Conservation (phyloP, 2,329 filamentous ascomycete genomes). For the Xylariales sp. region DNA sequence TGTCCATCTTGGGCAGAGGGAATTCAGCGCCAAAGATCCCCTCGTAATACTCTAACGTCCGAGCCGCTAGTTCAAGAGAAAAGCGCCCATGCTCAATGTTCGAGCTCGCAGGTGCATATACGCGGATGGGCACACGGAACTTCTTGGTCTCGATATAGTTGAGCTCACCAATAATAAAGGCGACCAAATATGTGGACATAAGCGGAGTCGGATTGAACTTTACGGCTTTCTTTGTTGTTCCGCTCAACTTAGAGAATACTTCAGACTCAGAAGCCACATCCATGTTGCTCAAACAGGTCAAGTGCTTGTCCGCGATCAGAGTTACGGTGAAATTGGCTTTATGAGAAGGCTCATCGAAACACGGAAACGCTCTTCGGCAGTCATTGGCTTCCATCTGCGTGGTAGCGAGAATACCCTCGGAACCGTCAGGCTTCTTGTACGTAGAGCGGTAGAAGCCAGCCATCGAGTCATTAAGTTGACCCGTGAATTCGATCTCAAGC, state of each 20-base stretch:
- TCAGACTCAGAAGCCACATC: conserved; percentile 85
- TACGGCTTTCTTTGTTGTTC: conserved; percentile 81
- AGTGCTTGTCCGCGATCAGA: conserved; percentile 86
- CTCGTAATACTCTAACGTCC: conserved; percentile 93
- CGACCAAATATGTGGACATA: conserved; percentile 96
- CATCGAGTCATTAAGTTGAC: conserved; percentile 90
- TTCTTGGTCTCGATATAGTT: conserved; percentile 92
- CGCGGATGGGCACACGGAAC: conserved; percentile 91
- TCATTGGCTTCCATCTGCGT: conserved; percentile 98
- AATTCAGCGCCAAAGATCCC: conserved; percentile 91
- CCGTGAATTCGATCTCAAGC: conserved; percentile 80
- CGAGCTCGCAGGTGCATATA: conserved; percentile 92
- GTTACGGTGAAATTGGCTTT: conserved; percentile 95
- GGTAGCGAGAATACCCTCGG: conserved; percentile 84
- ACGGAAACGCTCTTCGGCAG: conserved; percentile 91
- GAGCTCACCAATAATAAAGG: conserved; percentile 93
- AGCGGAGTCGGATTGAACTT: conserved; percentile 91
- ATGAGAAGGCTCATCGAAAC: conserved; percentile 94
- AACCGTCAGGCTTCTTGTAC: conserved; percentile 85
- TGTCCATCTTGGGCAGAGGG: conserved; percentile 93
- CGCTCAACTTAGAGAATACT: conserved; percentile 71
- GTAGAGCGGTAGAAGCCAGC: conserved; percentile 97
- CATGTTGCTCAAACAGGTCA: conserved; percentile 98
- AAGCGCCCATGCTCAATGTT: conserved; percentile 92
- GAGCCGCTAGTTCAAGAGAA: conserved; percentile 88